Evolutionary conservation across 177 flowering plant species (phyloP), one percentile per base, ranked within the genome.

Genomic region (Tripterygium wilfordii): DNA sequence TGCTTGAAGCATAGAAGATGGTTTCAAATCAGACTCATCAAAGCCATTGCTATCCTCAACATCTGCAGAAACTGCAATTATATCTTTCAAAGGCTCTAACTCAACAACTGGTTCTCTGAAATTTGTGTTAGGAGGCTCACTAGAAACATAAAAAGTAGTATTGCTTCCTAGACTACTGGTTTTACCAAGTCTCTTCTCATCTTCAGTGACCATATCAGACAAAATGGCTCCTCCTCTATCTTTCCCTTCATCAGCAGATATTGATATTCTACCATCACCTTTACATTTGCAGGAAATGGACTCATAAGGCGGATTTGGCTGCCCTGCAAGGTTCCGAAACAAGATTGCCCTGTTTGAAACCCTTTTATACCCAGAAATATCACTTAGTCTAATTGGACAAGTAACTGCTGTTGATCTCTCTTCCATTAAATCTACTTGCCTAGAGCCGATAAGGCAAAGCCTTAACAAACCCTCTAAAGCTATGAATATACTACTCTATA

Each of bases 361-460:
- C 28, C 77, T 44, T 54, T 72, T 70, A 25, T 70, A 64, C 21
- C 79, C 61, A 3, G 74, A 65, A 42, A 73, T 48, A 53, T 53
- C 73, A 35, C 66, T 60, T 52, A 70, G 55, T 48, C 75, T 63
- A 58, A 71, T 61, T 28, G 85, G 73, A 37, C 73, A 70, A 19
- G 75, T 63, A 40, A 68, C 70, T 9, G 76, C 66, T 1, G 69
- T 59, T 45, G 80, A 55, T 37, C 71, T 59, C 48, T 77, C 79
- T 64, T 77, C 89, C 82, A 82, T 75, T 66, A 63, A 58, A 42
- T 52, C 36, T 60, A 58, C 36, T 67, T 17, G 42, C 53, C 10
- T 29, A 5, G 17, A 36, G 16, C 32, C 25, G 44, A 20, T 27
- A 42, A 33, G 4, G 49, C 31, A 51, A 49, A 26, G 48, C 57